Conservation (phyloP, 495 filamentous ascomycete genomes). For the Neurospora sp. region DNA sequence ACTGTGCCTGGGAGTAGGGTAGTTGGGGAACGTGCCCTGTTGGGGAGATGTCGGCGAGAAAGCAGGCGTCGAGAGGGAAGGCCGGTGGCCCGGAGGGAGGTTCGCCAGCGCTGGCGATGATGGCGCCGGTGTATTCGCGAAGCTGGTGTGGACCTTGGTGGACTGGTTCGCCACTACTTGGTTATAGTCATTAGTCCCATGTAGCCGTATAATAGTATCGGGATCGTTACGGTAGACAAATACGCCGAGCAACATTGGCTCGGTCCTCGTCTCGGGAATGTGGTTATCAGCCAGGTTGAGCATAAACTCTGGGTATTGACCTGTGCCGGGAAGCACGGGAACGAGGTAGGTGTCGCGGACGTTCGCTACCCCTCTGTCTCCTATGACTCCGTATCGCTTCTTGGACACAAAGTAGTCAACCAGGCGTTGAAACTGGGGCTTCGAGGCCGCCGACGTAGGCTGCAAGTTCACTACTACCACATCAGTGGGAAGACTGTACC, state of each 20-base stretch:
- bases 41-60: conserved; percentile 40
- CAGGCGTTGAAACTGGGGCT: conserved; percentile 54
- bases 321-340: conserved; percentile 54
- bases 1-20: conserved; percentile 21
- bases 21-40: conserved; percentile 25
- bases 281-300: conserved; percentile 64
- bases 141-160: background rate
- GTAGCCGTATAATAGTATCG: conserved; percentile 28
- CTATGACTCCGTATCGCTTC: conserved; percentile 71
- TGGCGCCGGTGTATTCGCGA: conserved; percentile 15
- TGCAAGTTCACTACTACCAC: conserved; percentile 58
- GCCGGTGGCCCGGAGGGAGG: conserved; percentile 14
- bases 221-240: conserved; percentile 59
- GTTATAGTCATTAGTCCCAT: conserved; percentile 14
- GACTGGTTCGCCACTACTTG: conserved; percentile 17
- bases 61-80: conserved; percentile 32
- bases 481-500: conserved; percentile 64
- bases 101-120: conserved; percentile 13
- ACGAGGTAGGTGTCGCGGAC: conserved; percentile 73
- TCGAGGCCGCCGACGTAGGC: conserved; percentile 39
- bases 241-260: conserved; percentile 64
- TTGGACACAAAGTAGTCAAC: conserved; percentile 72
- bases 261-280: conserved; percentile 52
- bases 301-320: conserved; percentile 57
- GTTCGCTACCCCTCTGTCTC: conserved; percentile 55